Evolutionary conservation across 768 basidiomycete species (phyloP).

Genomic region (Trametopsis cervina): DNA sequence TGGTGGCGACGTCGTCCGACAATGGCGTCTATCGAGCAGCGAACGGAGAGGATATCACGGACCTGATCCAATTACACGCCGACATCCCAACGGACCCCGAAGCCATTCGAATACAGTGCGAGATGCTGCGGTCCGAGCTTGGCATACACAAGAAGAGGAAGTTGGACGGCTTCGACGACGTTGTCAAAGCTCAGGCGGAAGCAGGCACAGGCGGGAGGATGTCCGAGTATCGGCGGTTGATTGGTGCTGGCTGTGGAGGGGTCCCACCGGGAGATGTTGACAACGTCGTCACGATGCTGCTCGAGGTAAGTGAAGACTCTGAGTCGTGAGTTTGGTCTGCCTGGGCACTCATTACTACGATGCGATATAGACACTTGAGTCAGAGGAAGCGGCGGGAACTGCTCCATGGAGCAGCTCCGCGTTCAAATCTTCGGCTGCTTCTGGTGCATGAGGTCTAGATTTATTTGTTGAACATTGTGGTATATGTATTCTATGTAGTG

Average conservation of each 20-base stretch:
- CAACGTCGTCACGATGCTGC: constrained; percentile 71
- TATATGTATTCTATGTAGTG: constrained; percentile 8
- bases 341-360: constrained; percentile 5
- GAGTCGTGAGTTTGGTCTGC: background rate
- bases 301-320: constrained; percentile 52
- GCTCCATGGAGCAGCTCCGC: constrained; percentile 30
- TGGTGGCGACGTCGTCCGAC: constrained; percentile 35
- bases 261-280: constrained; percentile 86
- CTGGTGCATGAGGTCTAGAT: background rate
- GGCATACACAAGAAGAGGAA: constrained; percentile 59
- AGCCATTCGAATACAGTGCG: constrained; percentile 47
- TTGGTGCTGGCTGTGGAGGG: constrained; percentile 87
- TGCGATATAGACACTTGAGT: constrained; percentile 60
- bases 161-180: constrained; percentile 63
- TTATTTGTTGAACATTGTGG: background rate
- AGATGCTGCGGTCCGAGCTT: constrained; percentile 58
- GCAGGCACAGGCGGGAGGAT: constrained; percentile 87
- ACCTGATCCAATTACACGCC: constrained; percentile 51
- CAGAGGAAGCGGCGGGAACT: constrained; percentile 65
- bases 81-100: constrained; percentile 54
- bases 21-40: constrained; percentile 25
- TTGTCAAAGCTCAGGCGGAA: constrained; percentile 80
- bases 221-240: constrained; percentile 81
- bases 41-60: constrained; percentile 30
- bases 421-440: background rate